Base-by-base conservation (phyloP, 1,284 basidiomycete species). In the Pseudozyma tsukubaensis region DNA sequence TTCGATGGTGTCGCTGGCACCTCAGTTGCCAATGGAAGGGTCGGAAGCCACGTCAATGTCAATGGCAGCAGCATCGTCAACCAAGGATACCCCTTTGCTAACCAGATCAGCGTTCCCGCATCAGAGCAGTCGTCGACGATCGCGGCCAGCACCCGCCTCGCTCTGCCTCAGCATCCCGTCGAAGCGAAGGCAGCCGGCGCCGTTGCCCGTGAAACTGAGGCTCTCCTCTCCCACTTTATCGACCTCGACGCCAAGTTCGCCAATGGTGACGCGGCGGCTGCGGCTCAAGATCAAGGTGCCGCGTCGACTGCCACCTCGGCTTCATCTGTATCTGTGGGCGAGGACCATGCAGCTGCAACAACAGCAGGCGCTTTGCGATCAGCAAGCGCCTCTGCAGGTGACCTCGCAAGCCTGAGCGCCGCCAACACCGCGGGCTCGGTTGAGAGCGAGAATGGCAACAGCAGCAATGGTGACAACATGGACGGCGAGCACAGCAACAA, bases 1-100 rank as follows among this genome's bases (percentile, higher is more conserved):
- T 65, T 67, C 40, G 64, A 67, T 36, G 36, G 43, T 57, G 64
- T 70, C 57, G 57, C 65, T 59, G 29, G 49, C 47, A 42, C 34
- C 45, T 54, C 51, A 44, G 52, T 36, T 45, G 58, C 55, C 51
- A 24, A 40, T 18, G 59, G 35, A 52, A 66, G 43, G 60, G 56
- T 36, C 42, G 68, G 63, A 51, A 61, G 59, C 67, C 54, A 59
- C 39, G 58, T 73, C 59, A 59, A 67, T 60, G 64, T 61, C 78
- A 74, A 76, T 53, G 78, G 78, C 78, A 78, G 78, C 78, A 80
- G 78, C 76, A 59, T 78, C 59, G 76, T 64, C 67, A 54, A 49
- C 40, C 49, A 65, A 60, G 66, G 59, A 19, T 66, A 52, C 65
- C 56, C 63, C 44, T 51, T 62, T 36, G 65, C 51, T 37, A 59